These are phyloP conservation scores for Penicillium samsonianum DNA, from an alignment of 495 filamentous ascomycete species.

Conservation along the genomic window DNA sequence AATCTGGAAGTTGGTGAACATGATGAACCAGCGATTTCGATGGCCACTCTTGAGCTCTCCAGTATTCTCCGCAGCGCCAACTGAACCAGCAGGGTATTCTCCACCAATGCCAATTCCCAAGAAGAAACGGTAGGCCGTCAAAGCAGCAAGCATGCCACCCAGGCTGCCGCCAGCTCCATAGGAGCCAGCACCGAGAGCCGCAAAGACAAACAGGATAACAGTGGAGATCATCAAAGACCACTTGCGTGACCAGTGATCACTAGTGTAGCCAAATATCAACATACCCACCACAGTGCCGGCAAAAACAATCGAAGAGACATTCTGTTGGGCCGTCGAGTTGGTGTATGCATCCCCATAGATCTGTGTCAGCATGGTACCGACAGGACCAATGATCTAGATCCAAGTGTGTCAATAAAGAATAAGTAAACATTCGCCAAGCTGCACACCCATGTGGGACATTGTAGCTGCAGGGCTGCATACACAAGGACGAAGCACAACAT, in stretches of 20 bases:
- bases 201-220: slow-evolving; percentile 79
- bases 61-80: slow-evolving; percentile 79
- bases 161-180: slow-evolving; percentile 67
- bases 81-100: slow-evolving; percentile 88
- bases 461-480: background rate
- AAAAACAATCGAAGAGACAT: slow-evolving; percentile 80
- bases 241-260: slow-evolving; percentile 81
- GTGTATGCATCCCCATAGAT: slow-evolving; percentile 67
- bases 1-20: slow-evolving; percentile 91
- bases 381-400: slow-evolving; percentile 74
- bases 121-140: slow-evolving; percentile 86
- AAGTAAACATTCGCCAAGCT: background rate
- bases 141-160: slow-evolving; percentile 71
- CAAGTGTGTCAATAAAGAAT: slow-evolving; percentile 9
- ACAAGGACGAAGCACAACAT: slow-evolving; percentile 14
- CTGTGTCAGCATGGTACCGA: slow-evolving; percentile 65
- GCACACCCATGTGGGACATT: slow-evolving; percentile 6
- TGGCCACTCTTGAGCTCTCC: slow-evolving; percentile 79
- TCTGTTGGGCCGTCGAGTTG: slow-evolving; percentile 63
- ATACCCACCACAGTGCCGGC: slow-evolving; percentile 86
- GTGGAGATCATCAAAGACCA: slow-evolving; percentile 80
- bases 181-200: slow-evolving; percentile 72
- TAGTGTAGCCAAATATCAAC: slow-evolving; percentile 77
- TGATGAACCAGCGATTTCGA: slow-evolving; percentile 86
- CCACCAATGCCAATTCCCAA: slow-evolving; percentile 66